These are phyloP conservation scores for Schwanniomyces polymorphus DNA, from an alignment of 805 yeast genomes.

Conservation along the genomic window DNA sequence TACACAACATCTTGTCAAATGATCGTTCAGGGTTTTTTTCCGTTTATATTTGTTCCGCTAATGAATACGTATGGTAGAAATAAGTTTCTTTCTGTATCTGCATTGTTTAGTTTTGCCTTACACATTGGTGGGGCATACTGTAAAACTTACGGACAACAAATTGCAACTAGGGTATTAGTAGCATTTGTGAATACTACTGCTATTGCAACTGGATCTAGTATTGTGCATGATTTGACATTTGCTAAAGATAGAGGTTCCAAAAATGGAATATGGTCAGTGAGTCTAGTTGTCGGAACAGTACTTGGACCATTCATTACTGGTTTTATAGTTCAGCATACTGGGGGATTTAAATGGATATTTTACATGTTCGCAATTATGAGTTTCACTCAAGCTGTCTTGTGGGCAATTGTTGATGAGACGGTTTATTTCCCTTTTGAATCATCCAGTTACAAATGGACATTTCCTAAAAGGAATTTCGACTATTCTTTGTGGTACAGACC, in stretches of 20 bases:
- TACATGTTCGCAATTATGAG: constrained; percentile 14
- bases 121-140: constrained; percentile 13
- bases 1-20: constrained; percentile 10
- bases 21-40: constrained; percentile 6
- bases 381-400: constrained; percentile 8
- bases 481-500: not conserved
- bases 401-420: constrained; percentile 9
- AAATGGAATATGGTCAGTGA: constrained; percentile 14
- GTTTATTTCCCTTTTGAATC: constrained; percentile 6
- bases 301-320: constrained; percentile 15
- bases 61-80: constrained; percentile 14
- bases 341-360: constrained; percentile 10
- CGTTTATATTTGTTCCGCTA: constrained; percentile 11
- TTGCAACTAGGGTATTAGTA: constrained; percentile 11
- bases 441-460: constrained; percentile 3
- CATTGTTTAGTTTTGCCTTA: constrained; percentile 8
- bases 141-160: constrained; percentile 9
- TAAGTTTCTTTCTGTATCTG: constrained; percentile 7
- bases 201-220: constrained; percentile 11
- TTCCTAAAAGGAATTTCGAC: constrained; percentile 3
- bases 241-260: constrained; percentile 12
- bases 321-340: constrained; percentile 9
- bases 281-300: constrained; percentile 13
- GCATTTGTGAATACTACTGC: constrained; percentile 11
- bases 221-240: constrained; percentile 13